Evolutionary conservation across 352 stramenopile species (phyloP).

Genomic region (Blastocystis sp.): DNA sequence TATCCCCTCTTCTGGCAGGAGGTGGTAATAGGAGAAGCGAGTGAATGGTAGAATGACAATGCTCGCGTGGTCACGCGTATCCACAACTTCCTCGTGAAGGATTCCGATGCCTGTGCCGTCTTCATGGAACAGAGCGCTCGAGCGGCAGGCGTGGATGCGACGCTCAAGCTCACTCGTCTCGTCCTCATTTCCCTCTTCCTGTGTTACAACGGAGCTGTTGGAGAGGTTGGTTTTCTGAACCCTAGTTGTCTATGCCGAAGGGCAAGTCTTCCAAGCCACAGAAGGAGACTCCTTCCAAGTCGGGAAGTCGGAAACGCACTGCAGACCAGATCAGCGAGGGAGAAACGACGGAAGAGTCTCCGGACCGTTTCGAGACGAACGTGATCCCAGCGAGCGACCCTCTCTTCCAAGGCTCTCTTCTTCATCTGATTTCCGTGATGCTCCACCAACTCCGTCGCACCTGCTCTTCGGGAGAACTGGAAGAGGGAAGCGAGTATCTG

Average conservation of each 20-base stretch:
- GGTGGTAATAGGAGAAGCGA: background rate
- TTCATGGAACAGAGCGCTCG: background rate
- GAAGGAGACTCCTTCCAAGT: background rate
- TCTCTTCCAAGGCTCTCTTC: background rate
- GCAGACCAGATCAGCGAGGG: background rate
- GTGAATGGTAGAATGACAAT: background rate
- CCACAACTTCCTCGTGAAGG: constrained; percentile 14
- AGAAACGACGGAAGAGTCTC: background rate
- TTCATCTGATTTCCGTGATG: constrained; percentile 19
- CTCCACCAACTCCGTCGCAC: background rate
- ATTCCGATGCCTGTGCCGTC: background rate
- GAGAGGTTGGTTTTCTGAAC: too few relatives aligned
- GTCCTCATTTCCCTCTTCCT: constrained; percentile 34
- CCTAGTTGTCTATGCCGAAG: background rate
- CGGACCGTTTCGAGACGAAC: background rate
- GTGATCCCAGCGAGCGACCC: background rate
- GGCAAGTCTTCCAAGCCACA: background rate
- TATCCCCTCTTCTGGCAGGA: constrained; percentile 33
- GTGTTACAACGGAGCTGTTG: background rate
- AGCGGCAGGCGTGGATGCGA: background rate
- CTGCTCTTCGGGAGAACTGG: background rate
- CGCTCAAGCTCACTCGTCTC: constrained; percentile 9
- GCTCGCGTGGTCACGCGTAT: constrained; percentile 3
- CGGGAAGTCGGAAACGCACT: background rate
- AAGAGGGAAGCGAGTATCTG: background rate